phyloP scores from a whole-genome alignment of 371 early-diverging fungal species.

The Mucor sp. region DNA sequence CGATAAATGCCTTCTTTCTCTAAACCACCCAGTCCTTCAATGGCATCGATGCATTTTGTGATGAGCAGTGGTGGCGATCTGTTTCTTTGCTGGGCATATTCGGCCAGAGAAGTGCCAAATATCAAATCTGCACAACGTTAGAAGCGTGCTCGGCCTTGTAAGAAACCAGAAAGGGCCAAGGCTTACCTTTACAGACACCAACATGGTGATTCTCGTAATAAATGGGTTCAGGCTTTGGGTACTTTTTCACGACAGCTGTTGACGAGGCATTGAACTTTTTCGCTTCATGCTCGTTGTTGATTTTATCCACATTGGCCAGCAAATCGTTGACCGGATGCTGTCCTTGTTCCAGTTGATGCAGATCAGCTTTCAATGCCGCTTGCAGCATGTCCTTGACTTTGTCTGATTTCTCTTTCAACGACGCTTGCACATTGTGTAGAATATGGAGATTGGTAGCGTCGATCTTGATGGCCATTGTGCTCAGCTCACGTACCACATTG shows the following conservation, averaged over 20 bases:
- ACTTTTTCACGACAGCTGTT: background rate
- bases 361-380: conserved; percentile 11
- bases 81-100: conserved; percentile 49
- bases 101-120: conserved; percentile 60
- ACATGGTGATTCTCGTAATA: conserved; percentile 32
- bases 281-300: conserved; percentile 14
- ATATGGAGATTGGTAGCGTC: conserved; percentile 28
- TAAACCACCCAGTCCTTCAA: conserved; percentile 64
- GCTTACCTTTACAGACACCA: conserved; percentile 35
- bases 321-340: conserved; percentile 11
- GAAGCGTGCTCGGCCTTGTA: background rate
- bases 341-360: conserved; percentile 7
- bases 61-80: conserved; percentile 61
- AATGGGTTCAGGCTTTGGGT: conserved; percentile 17
- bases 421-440: conserved; percentile 18
- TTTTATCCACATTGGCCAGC: background rate
- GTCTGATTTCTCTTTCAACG: conserved; percentile 19
- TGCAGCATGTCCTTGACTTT: conserved; percentile 16
- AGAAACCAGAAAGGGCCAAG: background rate
- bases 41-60: conserved; percentile 58
- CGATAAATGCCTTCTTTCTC: conserved; percentile 73
- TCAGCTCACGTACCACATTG: conserved; percentile 31
- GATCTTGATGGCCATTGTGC: conserved; percentile 19
- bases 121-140: conserved; percentile 47
- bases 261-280: conserved; percentile 4